These are phyloP conservation scores for Carallia pectinifolia DNA, from an alignment of 345 rosid species.

Conservation along the genomic window DNA sequence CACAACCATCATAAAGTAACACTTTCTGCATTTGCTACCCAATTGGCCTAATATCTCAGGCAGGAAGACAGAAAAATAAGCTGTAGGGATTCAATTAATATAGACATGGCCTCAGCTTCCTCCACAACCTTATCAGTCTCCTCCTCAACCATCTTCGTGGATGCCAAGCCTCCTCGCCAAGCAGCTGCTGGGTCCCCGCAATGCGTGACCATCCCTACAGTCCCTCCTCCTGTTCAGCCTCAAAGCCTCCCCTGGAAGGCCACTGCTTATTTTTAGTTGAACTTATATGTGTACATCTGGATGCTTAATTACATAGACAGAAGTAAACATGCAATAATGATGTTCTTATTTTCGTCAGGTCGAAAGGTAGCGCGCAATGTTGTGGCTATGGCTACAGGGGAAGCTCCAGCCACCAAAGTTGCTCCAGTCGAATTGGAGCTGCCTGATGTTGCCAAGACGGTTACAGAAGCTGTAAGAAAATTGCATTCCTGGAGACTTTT, in stretches of 20 bases:
- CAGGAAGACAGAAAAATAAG: constrained; percentile 4
- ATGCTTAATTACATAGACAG: too few species aligned
- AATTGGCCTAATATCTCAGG: constrained; percentile 10
- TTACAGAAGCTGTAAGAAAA: constrained; percentile 62
- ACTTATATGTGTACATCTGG: too few species aligned
- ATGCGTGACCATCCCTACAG: constrained; percentile 66
- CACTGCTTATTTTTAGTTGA: constrained; percentile 57
- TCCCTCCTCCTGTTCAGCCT: constrained; percentile 54
- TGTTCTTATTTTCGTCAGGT: constrained; percentile 38
- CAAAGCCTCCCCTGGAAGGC: constrained; percentile 51
- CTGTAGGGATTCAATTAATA: constrained; percentile 13
- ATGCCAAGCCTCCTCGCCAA: constrained; percentile 58
- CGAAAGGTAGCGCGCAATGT: constrained; percentile 75
- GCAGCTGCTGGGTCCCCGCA: constrained; percentile 46
- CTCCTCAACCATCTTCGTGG: constrained; percentile 48
- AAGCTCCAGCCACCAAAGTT: constrained; percentile 61
- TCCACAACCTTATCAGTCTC: constrained; percentile 45
- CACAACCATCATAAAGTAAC: constrained; percentile 3
- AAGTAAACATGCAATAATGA: not conserved
- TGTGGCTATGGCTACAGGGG: constrained; percentile 74
- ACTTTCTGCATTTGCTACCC: not conserved
- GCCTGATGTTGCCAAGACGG: constrained; percentile 62
- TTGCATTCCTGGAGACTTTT: not conserved
- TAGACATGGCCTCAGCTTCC: constrained; percentile 46
- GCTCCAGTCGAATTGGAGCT: constrained; percentile 44